phyloP scores from a whole-genome alignment of 192 early-diverging fungal genomes.

The Phlyctochytrium bullatum region DNA sequence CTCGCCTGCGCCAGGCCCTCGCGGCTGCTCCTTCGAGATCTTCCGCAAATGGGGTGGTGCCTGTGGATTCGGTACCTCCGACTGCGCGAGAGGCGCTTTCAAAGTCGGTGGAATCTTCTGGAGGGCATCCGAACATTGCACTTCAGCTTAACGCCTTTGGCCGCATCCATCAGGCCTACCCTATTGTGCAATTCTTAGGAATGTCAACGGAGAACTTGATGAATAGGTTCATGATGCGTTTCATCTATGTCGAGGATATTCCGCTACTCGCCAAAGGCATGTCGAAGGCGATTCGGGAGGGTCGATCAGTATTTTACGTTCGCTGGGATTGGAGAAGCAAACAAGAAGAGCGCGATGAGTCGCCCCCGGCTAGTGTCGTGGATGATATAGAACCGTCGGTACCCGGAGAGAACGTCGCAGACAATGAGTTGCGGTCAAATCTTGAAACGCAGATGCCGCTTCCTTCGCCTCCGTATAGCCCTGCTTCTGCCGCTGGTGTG shows the following conservation, averaged over 20 bases:
- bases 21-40: background rate
- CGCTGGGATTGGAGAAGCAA: conserved; percentile 29
- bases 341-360: conserved; percentile 7
- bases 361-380: background rate
- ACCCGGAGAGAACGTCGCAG: background rate
- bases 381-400: background rate
- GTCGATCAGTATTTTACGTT: conserved; percentile 28
- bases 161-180: conserved; percentile 28
- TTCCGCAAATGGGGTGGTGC: no score
- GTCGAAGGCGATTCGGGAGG: conserved; percentile 20
- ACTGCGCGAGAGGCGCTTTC: background rate
- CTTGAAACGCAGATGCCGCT: no score
- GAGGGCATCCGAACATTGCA: conserved; percentile 5
- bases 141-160: conserved; percentile 32
- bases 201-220: conserved; percentile 11
- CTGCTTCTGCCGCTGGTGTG: background rate
- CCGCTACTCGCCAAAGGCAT: conserved; percentile 21
- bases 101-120: background rate
- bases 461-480: no score
- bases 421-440: background rate
- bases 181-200: conserved; percentile 27
- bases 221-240: conserved; percentile 40
- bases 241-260: conserved; percentile 23
- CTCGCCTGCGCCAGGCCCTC: background rate
- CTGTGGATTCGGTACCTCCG: no score